phyloP scores from a whole-genome alignment of 1,284 basidiomycete genomes.

The Tetrapyrgos nigripes region DNA sequence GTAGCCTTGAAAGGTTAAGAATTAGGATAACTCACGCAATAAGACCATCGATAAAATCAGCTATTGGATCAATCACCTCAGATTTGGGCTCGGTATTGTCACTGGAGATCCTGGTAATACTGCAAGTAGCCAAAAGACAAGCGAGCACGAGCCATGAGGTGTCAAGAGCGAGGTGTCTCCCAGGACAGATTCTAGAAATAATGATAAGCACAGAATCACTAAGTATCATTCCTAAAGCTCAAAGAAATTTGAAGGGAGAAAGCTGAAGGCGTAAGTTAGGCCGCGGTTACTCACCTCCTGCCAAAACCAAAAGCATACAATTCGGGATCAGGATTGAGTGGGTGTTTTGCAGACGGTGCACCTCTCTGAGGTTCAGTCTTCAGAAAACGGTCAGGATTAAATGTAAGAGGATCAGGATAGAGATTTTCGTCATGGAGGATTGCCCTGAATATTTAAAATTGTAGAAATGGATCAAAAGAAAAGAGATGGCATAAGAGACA shows the following conservation, averaged over 20 bases:
- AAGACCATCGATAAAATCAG: not conserved
- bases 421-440: not conserved
- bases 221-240: too few relatives aligned
- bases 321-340: not conserved
- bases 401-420: not conserved
- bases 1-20: too few relatives aligned
- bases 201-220: too few relatives aligned
- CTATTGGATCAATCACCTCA: not conserved
- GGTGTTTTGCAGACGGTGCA: not conserved
- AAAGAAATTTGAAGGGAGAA: too few relatives aligned
- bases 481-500: too few relatives aligned
- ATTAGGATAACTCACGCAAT: not conserved
- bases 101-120: not conserved
- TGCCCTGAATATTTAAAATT: not conserved
- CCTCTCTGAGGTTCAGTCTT: not conserved
- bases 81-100: not conserved
- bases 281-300: not conserved
- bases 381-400: not conserved
- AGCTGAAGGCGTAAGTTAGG: too few relatives aligned
- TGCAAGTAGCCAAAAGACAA: not conserved
- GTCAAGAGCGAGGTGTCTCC: not conserved
- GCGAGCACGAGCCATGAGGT: not conserved
- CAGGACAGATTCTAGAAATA: not conserved
- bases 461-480: too few relatives aligned
- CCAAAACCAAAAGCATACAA: not conserved